Evolutionary conservation across 257 asterid species (phyloP), one percentile per base, ranked within the genome.

Genomic region (Capsicum chinense): DNA sequence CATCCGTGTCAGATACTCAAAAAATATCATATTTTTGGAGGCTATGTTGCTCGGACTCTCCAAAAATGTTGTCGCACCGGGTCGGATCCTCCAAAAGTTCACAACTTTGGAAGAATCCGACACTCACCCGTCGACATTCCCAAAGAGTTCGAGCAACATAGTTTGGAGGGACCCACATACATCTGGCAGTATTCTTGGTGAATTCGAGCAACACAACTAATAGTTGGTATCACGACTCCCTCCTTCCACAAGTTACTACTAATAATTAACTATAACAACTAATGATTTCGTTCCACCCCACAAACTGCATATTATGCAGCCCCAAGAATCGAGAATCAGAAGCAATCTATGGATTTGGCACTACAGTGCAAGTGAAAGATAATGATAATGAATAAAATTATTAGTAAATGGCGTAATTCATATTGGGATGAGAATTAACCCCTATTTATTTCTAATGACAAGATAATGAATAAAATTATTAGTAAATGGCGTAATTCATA

Each of bases 261-360:
- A 26, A 26, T 50, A 2, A 21, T 52, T 76, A 76, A 76, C 48
- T 52, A 16, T 73, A 52, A 76, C 63, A 26, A 21, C 62, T 7
- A 76, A 2, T 15, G 63, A 76, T 52, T 47, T 26, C 48, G 63
- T 76, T 76, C 81, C 42, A 73, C 14, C 21, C 81, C 63, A 52
- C 62, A 44, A 76, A 19, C 63, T 76, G 62, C 7, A 4, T 76
- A 76, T 76, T 12, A 54, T 21, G 81, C 62, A 50, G 26, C 62
- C 21, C 48, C 37, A 76, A 52, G 17, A 12, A 76, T 52, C 81
- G 3, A 74, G 47, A 47, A 76, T 52, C 63, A 1, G 6, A 2
- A 2, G 5, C 19, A 52, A 5, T 71, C 37, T 44, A 50, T 44
- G 80, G 33, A 74, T 13, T 76, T 76, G 47, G 48, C 21, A 76